phyloP scores from a whole-genome alignment of 2,329 filamentous ascomycete species.

The Calonectria crousiana region DNA sequence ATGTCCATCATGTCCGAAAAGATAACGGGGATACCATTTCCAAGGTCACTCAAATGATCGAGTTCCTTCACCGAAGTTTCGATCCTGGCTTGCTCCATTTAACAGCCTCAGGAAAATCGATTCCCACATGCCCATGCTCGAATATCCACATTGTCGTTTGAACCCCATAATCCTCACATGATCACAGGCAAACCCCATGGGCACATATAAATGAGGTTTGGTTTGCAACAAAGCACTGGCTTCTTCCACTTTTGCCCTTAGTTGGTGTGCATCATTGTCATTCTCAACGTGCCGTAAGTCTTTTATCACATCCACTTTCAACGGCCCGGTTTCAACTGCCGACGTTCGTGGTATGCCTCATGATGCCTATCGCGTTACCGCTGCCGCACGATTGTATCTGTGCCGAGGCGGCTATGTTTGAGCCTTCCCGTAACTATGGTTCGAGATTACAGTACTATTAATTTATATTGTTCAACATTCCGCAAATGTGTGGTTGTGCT shows the following conservation, averaged over 20 bases:
- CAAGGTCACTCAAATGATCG: neutral
- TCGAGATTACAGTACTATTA: no score
- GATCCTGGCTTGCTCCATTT: neutral
- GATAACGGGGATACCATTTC: neutral
- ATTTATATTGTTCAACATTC: no score
- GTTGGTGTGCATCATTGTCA: neutral
- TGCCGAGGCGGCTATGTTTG: neutral
- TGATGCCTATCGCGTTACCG: neutral
- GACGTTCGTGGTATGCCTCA: neutral
- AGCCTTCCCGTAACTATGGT: neutral
- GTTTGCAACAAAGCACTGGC: neutral
- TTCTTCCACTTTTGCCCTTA: neutral
- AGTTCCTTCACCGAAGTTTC: conserved; percentile 10
- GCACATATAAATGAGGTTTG: neutral
- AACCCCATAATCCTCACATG: neutral
- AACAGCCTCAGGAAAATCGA: conserved; percentile 8
- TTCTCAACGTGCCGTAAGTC: no score
- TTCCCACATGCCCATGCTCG: neutral
- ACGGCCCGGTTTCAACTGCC: neutral
- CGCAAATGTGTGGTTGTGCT: no score
- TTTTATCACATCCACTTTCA: neutral
- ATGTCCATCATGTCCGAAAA: neutral
- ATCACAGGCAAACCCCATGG: neutral
- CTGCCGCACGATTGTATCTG: neutral
- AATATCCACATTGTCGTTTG: neutral